Evolutionary conservation across 2,329 filamentous ascomycete genomes (phyloP), one percentile per base, ranked within the genome.

Genomic region (Chaetothyriales sp.): DNA sequence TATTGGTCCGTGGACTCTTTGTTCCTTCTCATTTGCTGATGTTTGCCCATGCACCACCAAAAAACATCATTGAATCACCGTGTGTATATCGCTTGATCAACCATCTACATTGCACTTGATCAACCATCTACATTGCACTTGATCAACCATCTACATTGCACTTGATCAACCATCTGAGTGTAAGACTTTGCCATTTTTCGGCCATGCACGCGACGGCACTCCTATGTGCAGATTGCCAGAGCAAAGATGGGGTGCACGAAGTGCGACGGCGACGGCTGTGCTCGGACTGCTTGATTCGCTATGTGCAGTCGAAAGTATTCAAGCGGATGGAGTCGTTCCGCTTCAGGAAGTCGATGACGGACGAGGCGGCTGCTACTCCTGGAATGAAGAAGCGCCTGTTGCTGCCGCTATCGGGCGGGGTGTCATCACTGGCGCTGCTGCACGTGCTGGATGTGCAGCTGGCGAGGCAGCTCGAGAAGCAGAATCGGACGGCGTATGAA

Each of bases 331-430:
- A 83, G 59, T 74, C 74, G 43, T 85, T 83, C 63, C 73, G 77
- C 46, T 73, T 80, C 40, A 59, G 61, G 46, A 64, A 57, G 59
- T 60, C 61, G 48, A 53, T 60, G 7, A 61, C 68, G 19, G 66
- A 68, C 52, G 69, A 69, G 44, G 63, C 69, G 49, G 9, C n/a
- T n/a, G n/a, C n/a, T n/a, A n/a, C n/a, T n/a, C n/a, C n/a, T n/a
- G n/a, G 20, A 2, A 25, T 2, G 10, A 69, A 70, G 52, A 71
- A 69, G 58, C 77, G 69, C 60, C 77, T 95, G 47, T 71, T 95
- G 18, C 71, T 95, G 18, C 87, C 89, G 5, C 71, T 95, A 1
- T 95, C 89, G 0, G 83, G 88, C 61, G 90, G 92, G 0, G 73
- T 85, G 1, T 92, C 86, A 1, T 97, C 90, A 0, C 76, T 85